These are phyloP conservation scores for Solanum clarkiae DNA, from an alignment of 257 asterid species.

Conservation along the genomic window DNA sequence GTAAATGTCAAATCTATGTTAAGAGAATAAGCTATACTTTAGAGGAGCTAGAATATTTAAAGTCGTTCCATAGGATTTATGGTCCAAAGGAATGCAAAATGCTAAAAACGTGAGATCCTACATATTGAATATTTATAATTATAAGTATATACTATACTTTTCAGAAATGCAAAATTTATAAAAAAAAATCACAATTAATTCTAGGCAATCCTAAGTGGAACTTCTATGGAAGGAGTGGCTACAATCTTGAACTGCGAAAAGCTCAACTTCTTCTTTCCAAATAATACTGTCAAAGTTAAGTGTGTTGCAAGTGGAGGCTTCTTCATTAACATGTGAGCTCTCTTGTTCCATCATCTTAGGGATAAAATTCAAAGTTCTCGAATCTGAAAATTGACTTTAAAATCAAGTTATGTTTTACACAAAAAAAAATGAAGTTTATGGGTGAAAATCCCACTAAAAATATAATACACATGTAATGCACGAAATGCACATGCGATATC, in stretches of 20 bases:
- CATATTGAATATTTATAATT: background rate
- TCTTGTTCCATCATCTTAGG: background rate
- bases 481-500: no score
- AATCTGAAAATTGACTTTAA: no score
- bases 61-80: background rate
- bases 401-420: no score
- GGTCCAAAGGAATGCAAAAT: background rate
- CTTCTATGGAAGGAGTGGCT: background rate
- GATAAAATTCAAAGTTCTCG: no score
- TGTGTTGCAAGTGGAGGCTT: background rate
- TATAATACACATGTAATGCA: no score
- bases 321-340: background rate
- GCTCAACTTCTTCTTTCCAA: background rate
- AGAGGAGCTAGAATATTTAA: background rate
- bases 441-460: no score
- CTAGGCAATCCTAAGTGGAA: background rate
- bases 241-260: background rate
- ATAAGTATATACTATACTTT: background rate
- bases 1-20: background rate
- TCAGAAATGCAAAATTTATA: no score
- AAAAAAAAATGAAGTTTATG: no score
- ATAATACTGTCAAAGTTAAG: background rate
- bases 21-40: background rate
- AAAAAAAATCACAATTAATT: rapidly evolving
- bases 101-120: background rate